phyloP scores from a whole-genome alignment of 345 rosid genomes.

The Salix koriyanagi region DNA sequence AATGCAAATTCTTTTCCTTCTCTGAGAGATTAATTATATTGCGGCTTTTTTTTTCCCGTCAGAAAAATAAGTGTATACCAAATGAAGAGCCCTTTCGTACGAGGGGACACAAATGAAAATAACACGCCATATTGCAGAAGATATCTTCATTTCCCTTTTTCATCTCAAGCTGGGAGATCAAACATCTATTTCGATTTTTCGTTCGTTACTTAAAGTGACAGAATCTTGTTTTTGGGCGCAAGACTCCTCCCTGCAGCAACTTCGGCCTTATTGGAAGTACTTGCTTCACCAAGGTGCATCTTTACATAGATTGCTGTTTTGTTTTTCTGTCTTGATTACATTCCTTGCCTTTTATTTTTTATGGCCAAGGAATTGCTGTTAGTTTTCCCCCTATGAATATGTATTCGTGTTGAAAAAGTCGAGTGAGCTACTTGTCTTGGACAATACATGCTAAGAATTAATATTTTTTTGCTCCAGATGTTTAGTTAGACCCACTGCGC shows the following conservation, averaged over 20 bases:
- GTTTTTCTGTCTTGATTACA: background rate
- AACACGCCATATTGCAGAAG: constrained; percentile 12
- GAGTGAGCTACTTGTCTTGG: background rate
- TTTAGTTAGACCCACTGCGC: background rate
- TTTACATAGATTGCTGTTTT: background rate
- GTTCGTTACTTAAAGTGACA: background rate
- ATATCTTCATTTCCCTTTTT: background rate
- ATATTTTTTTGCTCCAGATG: background rate
- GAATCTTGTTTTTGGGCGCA: background rate
- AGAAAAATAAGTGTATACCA: constrained; percentile 23
- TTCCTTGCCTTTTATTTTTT: constrained; percentile 31
- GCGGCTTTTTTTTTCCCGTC: constrained; percentile 37
- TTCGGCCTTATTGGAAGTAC: background rate
- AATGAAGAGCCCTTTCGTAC: constrained; percentile 22
- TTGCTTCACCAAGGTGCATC: constrained; percentile 10
- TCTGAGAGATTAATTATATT: constrained; percentile 28
- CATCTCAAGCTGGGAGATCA: constrained; percentile 8
- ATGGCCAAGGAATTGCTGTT: constrained; percentile 20
- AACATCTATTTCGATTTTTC: background rate
- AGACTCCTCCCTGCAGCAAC: background rate
- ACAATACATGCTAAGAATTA: background rate
- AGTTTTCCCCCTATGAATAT: background rate
- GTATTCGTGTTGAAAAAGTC: background rate
- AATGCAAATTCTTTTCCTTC: constrained; percentile 26
- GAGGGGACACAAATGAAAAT: constrained; percentile 8